Evolutionary conservation across 768 basidiomycete species (phyloP), one percentile per base, ranked within the genome.

Genomic region (Mycena galericulata): DNA sequence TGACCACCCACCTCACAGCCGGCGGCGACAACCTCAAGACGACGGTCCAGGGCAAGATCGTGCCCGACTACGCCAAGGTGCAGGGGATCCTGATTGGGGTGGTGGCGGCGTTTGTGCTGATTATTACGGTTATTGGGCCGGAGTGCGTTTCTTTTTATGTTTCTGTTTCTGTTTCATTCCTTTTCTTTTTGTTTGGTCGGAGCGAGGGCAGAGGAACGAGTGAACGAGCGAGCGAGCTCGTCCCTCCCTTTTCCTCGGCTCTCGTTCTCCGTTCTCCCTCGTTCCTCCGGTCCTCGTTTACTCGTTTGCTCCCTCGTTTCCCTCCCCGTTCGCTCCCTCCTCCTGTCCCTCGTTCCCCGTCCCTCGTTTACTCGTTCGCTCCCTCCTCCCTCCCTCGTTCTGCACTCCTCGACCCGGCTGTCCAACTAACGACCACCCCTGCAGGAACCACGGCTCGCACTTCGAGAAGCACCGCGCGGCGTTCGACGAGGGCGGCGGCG

Each of bases 61-160:
- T 90, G 0, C 84, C 90, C 2, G 88, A 93, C 74, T 94, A 93
- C 70, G 92, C 90, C 3, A 89, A 87, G 78, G 93, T 94, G 6
- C 93, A 95, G 82, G 94, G 93, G 43, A 96, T 98, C 74, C 84
- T 98, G 40, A 91, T 98, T 50, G 96, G 96, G 10, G 85, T 87
- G 27, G 92, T 98, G 22, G 85, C 93, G 1, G 90, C 88, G 0
- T 97, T 92, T 70, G 88, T 94, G 46, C 79, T 97, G 49, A 30
- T 95, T 75, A 85, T 94, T 73, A 91, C 91, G 15, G 81, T 95
- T 69, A 77, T 97, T 62, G 96, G 96, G 4, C 91, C 93, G 0
- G 87, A 88, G 90, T 91, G 71, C 65, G 92, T 86, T 14, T 62
- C 26, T 1, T 41, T n/a, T n/a, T n/a, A n/a, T 43, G 30, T 34